Percentiles rank a stretch among this genome's conserved stretches.
Evolutionary conservation across 192 early-diverging fungal genomes (phyloP).

Genomic region (Entomortierella chlamydospora): DNA sequence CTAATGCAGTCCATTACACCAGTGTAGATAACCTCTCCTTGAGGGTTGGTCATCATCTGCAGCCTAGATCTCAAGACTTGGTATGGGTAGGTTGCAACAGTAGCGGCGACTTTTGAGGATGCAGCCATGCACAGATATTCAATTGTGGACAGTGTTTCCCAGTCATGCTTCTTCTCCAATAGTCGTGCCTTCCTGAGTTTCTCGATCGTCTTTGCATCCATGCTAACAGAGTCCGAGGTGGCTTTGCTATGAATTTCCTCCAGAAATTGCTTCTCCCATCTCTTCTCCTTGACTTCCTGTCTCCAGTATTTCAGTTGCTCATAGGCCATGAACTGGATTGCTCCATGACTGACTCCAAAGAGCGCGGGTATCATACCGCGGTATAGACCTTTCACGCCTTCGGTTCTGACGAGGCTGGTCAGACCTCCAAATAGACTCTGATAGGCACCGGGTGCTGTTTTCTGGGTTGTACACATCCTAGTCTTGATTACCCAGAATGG

Average conservation of each 20-base stretch:
- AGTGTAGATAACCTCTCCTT: conserved; percentile 66
- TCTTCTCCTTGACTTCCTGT: conserved; percentile 46
- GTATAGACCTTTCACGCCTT: conserved; percentile 82
- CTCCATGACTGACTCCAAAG: conserved; percentile 95
- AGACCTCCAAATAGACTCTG: conserved; percentile 75
- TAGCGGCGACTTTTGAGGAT: conserved; percentile 87
- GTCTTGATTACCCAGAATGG: conserved; percentile 91
- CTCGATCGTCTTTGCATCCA: conserved; percentile 38
- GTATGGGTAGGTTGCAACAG: conserved; percentile 92
- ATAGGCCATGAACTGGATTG: conserved; percentile 98
- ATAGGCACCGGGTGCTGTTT: conserved; percentile 68
- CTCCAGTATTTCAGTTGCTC: conserved; percentile 93
- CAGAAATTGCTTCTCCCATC: conserved; percentile 50
- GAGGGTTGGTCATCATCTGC: conserved; percentile 71
- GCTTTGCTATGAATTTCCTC: conserved; percentile 31
- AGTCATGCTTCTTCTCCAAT: conserved; percentile 45
- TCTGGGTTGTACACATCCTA: conserved; percentile 79
- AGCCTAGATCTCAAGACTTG: conserved; percentile 90
- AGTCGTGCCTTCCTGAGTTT: conserved; percentile 33
- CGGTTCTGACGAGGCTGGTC: conserved; percentile 64
- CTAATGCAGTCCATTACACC: conserved; percentile 77
- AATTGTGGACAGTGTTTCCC: conserved; percentile 61
- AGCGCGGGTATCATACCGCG: conserved; percentile 88
- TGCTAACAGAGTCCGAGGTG: conserved; percentile 3
- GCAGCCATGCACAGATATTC: conserved; percentile 90